These are phyloP conservation scores for Rhodotorula sp. DNA, from an alignment of 1,284 basidiomycete genomes.

Conservation along the genomic window DNA sequence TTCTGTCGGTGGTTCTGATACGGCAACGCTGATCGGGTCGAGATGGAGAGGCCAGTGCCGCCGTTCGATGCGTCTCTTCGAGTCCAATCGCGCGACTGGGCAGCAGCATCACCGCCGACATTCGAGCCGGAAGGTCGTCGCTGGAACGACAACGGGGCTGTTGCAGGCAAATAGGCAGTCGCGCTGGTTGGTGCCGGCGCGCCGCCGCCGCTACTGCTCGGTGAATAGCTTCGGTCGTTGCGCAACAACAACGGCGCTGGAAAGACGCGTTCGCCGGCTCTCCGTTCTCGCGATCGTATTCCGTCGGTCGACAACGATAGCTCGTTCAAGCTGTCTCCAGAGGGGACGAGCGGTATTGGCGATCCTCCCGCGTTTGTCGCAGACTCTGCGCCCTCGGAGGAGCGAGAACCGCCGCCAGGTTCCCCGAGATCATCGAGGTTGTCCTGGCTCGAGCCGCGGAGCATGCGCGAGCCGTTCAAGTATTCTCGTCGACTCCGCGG, in stretches of 20 bases:
- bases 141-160: constrained; percentile 20
- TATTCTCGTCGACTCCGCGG: not conserved
- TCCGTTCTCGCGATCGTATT: not conserved
- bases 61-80: constrained; percentile 11
- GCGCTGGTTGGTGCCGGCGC: constrained; percentile 10
- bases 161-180: not conserved
- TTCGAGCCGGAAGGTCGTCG: constrained; percentile 17
- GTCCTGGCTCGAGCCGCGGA: not conserved
- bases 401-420: not conserved
- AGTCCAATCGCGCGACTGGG: not conserved
- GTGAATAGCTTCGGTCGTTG: constrained; percentile 12
- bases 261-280: constrained; percentile 26
- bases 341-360: not conserved
- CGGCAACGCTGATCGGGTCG: constrained; percentile 5
- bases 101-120: not conserved
- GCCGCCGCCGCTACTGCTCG: not conserved
- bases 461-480: not conserved
- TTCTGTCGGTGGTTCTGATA: constrained; percentile 35
- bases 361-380: not conserved
- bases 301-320: not conserved
- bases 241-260: constrained; percentile 35
- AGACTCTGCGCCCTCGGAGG: not conserved
- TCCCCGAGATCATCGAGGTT: not conserved
- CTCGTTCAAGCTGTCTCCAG: not conserved
- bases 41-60: constrained; percentile 1